A percentile compares a stretch with the other conserved stretches of the same genome.
These are phyloP conservation scores for Cryphonectria radicalis DNA, from an alignment of 2,329 filamentous ascomycete genomes.

Conservation along the genomic window DNA sequence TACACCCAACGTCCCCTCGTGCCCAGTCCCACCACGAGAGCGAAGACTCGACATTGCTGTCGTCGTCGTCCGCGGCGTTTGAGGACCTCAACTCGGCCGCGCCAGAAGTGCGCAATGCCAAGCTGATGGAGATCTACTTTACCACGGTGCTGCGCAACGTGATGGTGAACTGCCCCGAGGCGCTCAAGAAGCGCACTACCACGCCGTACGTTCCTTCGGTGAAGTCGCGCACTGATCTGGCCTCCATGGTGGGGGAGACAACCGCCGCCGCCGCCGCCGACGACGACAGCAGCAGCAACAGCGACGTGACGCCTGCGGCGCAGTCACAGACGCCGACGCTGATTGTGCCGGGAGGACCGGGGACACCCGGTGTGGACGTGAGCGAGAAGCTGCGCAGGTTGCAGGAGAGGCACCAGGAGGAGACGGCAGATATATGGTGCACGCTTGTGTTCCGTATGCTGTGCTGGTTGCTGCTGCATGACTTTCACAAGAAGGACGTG, in stretches of 20 bases:
- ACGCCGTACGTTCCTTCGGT: conserved; percentile 32
- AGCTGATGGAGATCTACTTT: conserved; percentile 60
- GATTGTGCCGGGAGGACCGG: background rate
- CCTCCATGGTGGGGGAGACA: background rate
- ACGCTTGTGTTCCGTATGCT: conserved; percentile 61
- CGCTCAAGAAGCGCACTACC: conserved; percentile 35
- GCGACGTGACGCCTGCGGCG: conserved; percentile 18
- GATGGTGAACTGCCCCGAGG: conserved; percentile 39
- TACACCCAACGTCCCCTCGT: background rate
- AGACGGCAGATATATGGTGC: conserved; percentile 54
- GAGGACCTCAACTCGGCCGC: conserved; percentile 51
- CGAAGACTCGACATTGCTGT: conserved; percentile 21
- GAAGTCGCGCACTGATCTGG: conserved; percentile 17
- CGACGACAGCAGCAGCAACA: conserved; percentile 11
- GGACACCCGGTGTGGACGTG: conserved; percentile 27
- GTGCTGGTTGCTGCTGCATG: conserved; percentile 61
- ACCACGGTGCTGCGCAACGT: conserved; percentile 47
- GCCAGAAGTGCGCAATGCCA: conserved; percentile 53
- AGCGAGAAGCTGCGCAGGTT: conserved; percentile 19
- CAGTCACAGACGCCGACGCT: conserved; percentile 23
- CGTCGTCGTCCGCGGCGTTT: conserved; percentile 37
- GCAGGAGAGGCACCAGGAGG: conserved; percentile 24
- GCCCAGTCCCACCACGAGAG: conserved; percentile 7
- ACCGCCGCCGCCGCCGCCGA: background rate
- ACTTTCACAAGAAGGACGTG: conserved; percentile 59